phyloP scores from a whole-genome alignment of 257 asterid species.

The Rubia yunnanensis region DNA sequence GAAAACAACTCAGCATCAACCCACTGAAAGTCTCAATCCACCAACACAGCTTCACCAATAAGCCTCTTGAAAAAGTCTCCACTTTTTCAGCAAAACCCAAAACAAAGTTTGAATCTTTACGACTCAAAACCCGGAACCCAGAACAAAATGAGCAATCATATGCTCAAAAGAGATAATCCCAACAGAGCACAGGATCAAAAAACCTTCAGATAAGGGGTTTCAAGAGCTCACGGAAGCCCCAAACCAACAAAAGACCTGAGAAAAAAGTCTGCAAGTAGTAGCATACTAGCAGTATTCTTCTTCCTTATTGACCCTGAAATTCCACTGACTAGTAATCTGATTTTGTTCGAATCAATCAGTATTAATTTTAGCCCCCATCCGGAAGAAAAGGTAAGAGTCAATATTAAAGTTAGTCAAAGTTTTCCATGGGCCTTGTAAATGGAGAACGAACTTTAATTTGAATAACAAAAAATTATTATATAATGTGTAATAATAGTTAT shows the following conservation, averaged over 20 bases:
- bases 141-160: too few relatives aligned
- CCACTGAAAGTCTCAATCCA: conserved; percentile 27
- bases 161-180: too few relatives aligned
- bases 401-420: neutral
- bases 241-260: too few relatives aligned
- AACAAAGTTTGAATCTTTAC: conserved; percentile 26
- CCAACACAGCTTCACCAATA: conserved; percentile 9
- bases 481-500: too few relatives aligned
- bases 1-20: conserved; percentile 24
- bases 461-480: too few relatives aligned
- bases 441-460: too few relatives aligned
- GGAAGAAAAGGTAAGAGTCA: neutral
- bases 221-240: neutral
- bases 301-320: neutral
- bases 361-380: too few relatives aligned
- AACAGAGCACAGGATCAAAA: neutral
- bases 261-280: neutral
- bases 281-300: neutral
- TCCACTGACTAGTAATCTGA: neutral
- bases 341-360: neutral
- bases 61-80: conserved; percentile 11
- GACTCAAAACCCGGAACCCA: conserved; percentile 23
- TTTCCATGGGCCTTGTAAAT: too few relatives aligned
- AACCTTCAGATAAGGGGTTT: neutral
- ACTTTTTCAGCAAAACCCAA: conserved; percentile 25